Base-by-base conservation (phyloP, 306 rosid genomes). In the Chamaecrista fasciculata region DNA sequence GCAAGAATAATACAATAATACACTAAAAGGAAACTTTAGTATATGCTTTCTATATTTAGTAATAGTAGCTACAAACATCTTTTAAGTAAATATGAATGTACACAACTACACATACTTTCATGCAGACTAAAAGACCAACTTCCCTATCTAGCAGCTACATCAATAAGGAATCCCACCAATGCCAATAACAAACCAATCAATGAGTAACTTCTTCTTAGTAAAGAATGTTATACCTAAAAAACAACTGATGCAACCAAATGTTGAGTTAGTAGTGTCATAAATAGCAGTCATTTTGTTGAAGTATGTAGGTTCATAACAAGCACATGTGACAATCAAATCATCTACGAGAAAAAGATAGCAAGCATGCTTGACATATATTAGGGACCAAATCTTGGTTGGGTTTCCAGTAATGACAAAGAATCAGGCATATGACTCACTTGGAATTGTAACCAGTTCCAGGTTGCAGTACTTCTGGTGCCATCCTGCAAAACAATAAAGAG, bases 391-490 rank as follows among this genome's bases (percentile, higher is more conserved):
- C 43, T 46, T 46, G 10, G 18, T 11, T 44, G 25, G 11, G 8
- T 25, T 29, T 66, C 40, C 18, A 29, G 46, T 16, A 28, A 66
- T 48, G 59, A 48, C 43, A 26, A 26, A 29, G 23, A 66, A 29
- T 46, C 29, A 29, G 70, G 26, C 2, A 25, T 15, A 11, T 37
- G 55, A 87, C 97, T 88, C 76, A 91, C 97, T 91, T 95, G 82
- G 83, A 95, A 89, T 95, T 89, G 71, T 95, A 95, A 42, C 99
- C 99, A 26, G 83, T 87, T 80, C 99, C 99, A 20, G 97, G 99
- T 75, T 95, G 99, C 87, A 95, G 80, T 44, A 95, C 99, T 86
- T 95, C 99, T 11, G 99, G 99, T 40, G 99, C 99, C 99, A 95
- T 95, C 99, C 99, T 91, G 77, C 59, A 62, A 69, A 61, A 11